Percentiles rank a stretch among this genome's conserved stretches.
These are phyloP conservation scores for Adansonia rubrostipa DNA, from an alignment of 441 rosid genomes.

Conservation along the genomic window DNA sequence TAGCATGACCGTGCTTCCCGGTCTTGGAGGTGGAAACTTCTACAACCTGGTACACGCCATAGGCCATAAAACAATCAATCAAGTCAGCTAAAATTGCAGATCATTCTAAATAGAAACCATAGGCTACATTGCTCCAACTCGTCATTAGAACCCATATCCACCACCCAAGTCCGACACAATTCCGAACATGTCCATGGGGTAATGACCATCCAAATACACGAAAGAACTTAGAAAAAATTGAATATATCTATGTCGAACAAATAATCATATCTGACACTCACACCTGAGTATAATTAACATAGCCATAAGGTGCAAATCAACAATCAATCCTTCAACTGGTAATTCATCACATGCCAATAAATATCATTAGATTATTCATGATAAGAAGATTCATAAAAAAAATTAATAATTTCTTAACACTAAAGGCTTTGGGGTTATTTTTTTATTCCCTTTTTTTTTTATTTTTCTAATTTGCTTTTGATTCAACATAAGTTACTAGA, in stretches of 20 bases:
- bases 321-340: neutral
- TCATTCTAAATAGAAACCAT: neutral
- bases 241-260: too few species aligned
- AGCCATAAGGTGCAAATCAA: slow-evolving; percentile 21
- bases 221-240: too few species aligned
- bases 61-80: neutral
- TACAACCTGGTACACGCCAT: neutral
- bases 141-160: too few species aligned
- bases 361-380: neutral
- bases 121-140: too few species aligned
- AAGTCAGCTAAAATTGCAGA: neutral
- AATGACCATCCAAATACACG: too few species aligned
- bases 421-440: neutral
- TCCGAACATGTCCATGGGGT: too few species aligned
- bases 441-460: neutral
- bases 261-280: too few species aligned
- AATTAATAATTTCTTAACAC: neutral
- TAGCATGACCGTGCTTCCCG: slow-evolving; percentile 14
- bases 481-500: neutral
- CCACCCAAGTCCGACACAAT: too few species aligned
- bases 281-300: too few species aligned
- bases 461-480: neutral
- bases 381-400: neutral
- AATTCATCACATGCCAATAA: slow-evolving; percentile 5
- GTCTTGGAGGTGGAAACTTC: slow-evolving; percentile 21